These are phyloP conservation scores for Elasticomyces elasticus DNA, from an alignment of 495 filamentous ascomycete genomes.

Conservation along the genomic window DNA sequence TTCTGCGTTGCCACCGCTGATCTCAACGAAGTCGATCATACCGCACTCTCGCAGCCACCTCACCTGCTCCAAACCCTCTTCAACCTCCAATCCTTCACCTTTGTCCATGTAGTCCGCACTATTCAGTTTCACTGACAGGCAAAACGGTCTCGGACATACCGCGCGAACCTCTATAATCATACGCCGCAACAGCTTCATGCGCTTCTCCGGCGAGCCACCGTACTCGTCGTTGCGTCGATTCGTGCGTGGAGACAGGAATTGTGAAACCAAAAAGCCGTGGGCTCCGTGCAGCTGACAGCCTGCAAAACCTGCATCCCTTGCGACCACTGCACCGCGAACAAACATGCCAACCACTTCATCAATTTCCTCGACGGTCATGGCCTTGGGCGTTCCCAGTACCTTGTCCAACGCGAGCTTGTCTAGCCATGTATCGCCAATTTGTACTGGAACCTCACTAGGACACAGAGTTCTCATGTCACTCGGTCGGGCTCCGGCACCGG, in stretches of 20 bases:
- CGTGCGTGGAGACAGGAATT: conserved; percentile 15
- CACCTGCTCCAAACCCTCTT: conserved; percentile 29
- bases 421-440: conserved; percentile 24
- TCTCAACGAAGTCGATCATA: conserved; percentile 21
- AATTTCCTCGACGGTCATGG: conserved; percentile 17
- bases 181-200: conserved; percentile 12
- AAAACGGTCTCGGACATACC: conserved; percentile 16
- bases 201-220: conserved; percentile 10
- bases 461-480: conserved; percentile 18
- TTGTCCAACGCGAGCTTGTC: conserved; percentile 19
- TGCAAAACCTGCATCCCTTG: conserved; percentile 10
- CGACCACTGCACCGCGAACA: conserved; percentile 7
- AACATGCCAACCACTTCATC: conserved; percentile 11
- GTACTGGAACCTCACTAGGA: conserved; percentile 19
- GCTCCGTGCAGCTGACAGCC: conserved; percentile 17
- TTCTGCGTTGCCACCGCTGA: conserved; percentile 19
- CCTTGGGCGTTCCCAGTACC: conserved; percentile 11
- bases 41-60: conserved; percentile 20
- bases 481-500: conserved; percentile 17
- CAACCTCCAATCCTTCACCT: conserved; percentile 17
- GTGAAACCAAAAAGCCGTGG: conserved; percentile 16
- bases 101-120: conserved; percentile 23
- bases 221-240: conserved; percentile 18
- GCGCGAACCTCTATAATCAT: conserved; percentile 21
- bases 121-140: conserved; percentile 24